Base-by-base conservation (phyloP, 1,139 yeast genomes). In the Magnusiomyces tetraspermus region DNA sequence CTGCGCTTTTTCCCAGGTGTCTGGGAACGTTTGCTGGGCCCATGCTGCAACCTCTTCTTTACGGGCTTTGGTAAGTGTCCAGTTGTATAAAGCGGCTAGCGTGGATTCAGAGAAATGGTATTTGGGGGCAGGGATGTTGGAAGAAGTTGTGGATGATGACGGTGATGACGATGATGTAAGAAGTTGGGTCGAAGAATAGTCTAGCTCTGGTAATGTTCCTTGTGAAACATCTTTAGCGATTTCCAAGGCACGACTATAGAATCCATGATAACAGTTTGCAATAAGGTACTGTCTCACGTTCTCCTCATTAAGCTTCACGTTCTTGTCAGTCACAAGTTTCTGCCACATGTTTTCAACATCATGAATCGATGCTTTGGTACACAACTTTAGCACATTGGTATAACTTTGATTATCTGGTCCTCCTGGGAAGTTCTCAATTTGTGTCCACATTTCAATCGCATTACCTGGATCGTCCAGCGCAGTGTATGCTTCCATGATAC, bases 241-340 rank as follows among this genome's bases (percentile, higher is more conserved):
- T 21, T 71, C 73, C 19, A 83, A 68, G 0, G 94, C 94, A 3
- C 78, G 76, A 30, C 76, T 76, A 41, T 75, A 76, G 50, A 76
- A 70, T 1, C 85, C 90, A 62, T 82, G 82, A 60, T 83, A 83
- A 56, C 87, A 85, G 63, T 85, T 82, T 1, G 92, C 88, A 56
- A 85, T 77, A 48, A 86, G 68, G 59, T 80, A 83, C 63, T 85
- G 90, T 47, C 74, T 75, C 62, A 76, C 77, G 49, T 83, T 76
- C n/a, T 74, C 72, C 40, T 75, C 71, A 57, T 78, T 75, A 0
- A 88, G 87, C 8, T 73, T 59, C 15, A 85, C 68, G 0, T 76
- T 78, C 61, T 74, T 49, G 79, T 61, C 55, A 41, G 72, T 72
- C 0, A 83, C 75, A 47, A 85, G 66, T 54, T 77, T 77, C 54